phyloP scores from a whole-genome alignment of 768 basidiomycete genomes.

The Pleurotus giganteus region DNA sequence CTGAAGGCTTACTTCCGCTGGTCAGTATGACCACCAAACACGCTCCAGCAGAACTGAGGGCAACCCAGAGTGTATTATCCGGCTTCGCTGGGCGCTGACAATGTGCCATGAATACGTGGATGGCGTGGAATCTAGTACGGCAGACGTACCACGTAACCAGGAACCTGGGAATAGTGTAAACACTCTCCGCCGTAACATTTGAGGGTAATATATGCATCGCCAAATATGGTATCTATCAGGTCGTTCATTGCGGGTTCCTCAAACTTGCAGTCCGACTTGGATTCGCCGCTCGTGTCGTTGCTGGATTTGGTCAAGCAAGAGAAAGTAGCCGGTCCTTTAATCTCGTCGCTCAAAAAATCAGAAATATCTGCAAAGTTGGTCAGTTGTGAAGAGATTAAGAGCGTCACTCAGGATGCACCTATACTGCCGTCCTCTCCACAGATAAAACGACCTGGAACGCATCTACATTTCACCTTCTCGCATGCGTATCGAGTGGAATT shows the following conservation, averaged over 20 bases:
- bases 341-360: conserved; percentile 88
- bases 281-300: conserved; percentile 18
- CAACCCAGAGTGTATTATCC: conserved; percentile 79
- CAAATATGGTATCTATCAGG: conserved; percentile 91
- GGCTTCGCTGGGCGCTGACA: conserved; percentile 74
- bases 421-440: conserved; percentile 95
- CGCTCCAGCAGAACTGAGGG: conserved; percentile 78
- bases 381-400: background rate
- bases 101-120: background rate
- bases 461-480: conserved; percentile 82
- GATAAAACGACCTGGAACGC: conserved; percentile 91
- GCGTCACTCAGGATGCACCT: conserved; percentile 51
- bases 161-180: conserved; percentile 89
- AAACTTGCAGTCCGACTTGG: conserved; percentile 78
- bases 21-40: conserved; percentile 70
- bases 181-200: conserved; percentile 91
- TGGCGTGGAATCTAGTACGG: background rate
- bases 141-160: conserved; percentile 77
- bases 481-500: conserved; percentile 82
- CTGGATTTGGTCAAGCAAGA: conserved; percentile 43
- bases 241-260: conserved; percentile 97
- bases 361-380: conserved; percentile 72
- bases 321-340: conserved; percentile 88
- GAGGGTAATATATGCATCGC: conserved; percentile 86
- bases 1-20: conserved; percentile 47